Evolutionary conservation across 805 yeast species (phyloP).

Genomic region (Metschnikowia cubensis): DNA sequence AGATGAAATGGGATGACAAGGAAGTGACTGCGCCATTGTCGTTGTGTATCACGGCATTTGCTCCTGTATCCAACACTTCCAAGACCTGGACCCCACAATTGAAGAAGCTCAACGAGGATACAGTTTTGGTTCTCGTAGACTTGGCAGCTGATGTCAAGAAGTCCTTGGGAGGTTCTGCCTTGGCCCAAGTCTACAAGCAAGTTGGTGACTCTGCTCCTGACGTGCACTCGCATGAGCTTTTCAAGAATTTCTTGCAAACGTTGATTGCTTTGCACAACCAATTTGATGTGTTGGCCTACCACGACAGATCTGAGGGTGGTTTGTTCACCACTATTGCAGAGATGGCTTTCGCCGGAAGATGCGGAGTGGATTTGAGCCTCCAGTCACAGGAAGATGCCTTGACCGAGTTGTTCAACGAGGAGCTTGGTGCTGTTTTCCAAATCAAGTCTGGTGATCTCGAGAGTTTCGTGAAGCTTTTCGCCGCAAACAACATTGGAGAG

Average conservation of each 20-base stretch:
- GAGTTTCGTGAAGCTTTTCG: slow-evolving; percentile 53
- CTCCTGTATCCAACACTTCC: slow-evolving; percentile 78
- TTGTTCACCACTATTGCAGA: slow-evolving; percentile 77
- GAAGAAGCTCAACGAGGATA: slow-evolving; percentile 44
- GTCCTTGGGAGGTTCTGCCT: slow-evolving; percentile 88
- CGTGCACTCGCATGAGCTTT: slow-evolving; percentile 61
- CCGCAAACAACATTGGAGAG: slow-evolving; percentile 53
- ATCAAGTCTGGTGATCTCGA: slow-evolving; percentile 50
- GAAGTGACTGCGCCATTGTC: slow-evolving; percentile 96
- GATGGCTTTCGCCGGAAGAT: slow-evolving; percentile 96
- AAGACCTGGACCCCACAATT: slow-evolving; percentile 95
- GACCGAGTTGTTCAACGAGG: slow-evolving; percentile 79
- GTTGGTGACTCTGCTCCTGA: slow-evolving; percentile 82
- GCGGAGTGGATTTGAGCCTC: slow-evolving; percentile 64
- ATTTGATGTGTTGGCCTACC: slow-evolving; percentile 76
- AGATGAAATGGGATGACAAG: slow-evolving; percentile 92
- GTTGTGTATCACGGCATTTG: slow-evolving; percentile 85
- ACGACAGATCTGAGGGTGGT: slow-evolving; percentile 97
- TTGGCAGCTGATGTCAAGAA: slow-evolving; percentile 51
- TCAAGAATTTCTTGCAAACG: slow-evolving; percentile 69
- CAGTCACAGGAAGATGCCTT: slow-evolving; percentile 41
- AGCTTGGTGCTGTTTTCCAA: slow-evolving; percentile 95
- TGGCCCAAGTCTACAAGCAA: slow-evolving; percentile 89
- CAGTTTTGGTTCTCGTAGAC: slow-evolving; percentile 76
- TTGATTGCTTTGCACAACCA: slow-evolving; percentile 66